Evolutionary conservation across 257 asterid genomes (phyloP).

Genomic region (Avicennia marina): DNA sequence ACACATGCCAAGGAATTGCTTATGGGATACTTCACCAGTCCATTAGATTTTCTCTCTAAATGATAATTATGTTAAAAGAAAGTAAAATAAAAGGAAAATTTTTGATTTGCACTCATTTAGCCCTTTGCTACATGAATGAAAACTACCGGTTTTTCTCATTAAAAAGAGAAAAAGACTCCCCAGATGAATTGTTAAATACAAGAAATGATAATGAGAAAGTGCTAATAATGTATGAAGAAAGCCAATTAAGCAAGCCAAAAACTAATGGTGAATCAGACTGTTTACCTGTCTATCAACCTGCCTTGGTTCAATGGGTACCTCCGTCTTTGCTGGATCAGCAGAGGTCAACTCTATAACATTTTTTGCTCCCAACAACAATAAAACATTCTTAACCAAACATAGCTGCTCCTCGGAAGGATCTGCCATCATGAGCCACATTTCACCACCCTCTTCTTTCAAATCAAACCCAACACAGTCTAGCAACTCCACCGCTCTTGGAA

Average conservation of each 20-base stretch:
- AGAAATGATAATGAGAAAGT: too few species aligned
- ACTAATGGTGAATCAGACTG: not conserved
- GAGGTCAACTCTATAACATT: constrained; percentile 39
- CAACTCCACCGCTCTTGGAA: constrained; percentile 77
- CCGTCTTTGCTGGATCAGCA: constrained; percentile 34
- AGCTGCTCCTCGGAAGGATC: constrained; percentile 47
- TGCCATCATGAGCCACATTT: constrained; percentile 85
- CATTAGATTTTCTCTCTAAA: not conserved
- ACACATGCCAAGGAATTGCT: not conserved
- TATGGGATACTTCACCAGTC: not conserved
- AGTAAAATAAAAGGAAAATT: too few species aligned
- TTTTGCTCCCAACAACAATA: constrained; percentile 52
- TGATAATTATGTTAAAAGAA: too few species aligned
- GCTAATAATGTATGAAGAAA: too few species aligned
- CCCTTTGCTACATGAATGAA: too few species aligned
- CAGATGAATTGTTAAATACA: too few species aligned
- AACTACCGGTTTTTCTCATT: too few species aligned
- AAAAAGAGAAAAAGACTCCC: too few species aligned
- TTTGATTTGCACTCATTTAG: too few species aligned
- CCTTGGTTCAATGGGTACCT: constrained; percentile 44
- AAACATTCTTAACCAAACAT: constrained; percentile 40
- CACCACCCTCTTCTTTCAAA: constrained; percentile 73
- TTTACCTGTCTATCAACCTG: constrained; percentile 82
- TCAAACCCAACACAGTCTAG: constrained; percentile 75
- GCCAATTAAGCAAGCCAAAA: not conserved